Evolutionary conservation across 352 stramenopile genomes (phyloP).

Genomic region (Phytophthora vignae): DNA sequence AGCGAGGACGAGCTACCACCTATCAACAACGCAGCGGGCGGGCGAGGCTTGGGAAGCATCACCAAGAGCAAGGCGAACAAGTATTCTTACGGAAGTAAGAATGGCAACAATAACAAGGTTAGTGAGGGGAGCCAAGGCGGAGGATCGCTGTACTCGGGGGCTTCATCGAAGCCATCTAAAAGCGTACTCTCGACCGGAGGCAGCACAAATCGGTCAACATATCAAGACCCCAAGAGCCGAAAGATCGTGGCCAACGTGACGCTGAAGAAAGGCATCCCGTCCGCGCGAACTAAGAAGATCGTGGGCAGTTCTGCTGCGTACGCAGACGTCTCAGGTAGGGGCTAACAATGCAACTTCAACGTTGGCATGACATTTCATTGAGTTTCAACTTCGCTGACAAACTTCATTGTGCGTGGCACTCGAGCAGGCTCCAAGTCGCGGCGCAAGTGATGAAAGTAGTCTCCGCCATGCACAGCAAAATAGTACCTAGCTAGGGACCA

Average conservation of each 20-base stretch:
- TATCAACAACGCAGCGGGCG: conserved; percentile 44
- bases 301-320: conserved; percentile 33
- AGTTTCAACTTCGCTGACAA: background rate
- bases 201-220: conserved; percentile 44
- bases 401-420: background rate
- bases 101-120: conserved; percentile 37
- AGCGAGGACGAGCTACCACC: conserved; percentile 61
- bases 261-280: conserved; percentile 39
- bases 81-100: conserved; percentile 37
- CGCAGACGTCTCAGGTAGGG: conserved; percentile 36
- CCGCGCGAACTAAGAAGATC: conserved; percentile 34
- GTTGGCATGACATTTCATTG: conserved; percentile 10
- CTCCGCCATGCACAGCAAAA: background rate
- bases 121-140: conserved; percentile 24
- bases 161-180: conserved; percentile 40
- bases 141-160: conserved; percentile 29
- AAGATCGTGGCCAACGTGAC: conserved; percentile 32
- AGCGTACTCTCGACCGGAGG: conserved; percentile 32
- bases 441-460: conserved; percentile 26
- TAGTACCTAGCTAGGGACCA: conserved; percentile 5
- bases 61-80: conserved; percentile 41
- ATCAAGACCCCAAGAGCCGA: conserved; percentile 43
- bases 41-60: conserved; percentile 11
- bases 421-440: conserved; percentile 36
- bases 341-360: conserved; percentile 32